phyloP scores from a whole-genome alignment of 345 rosid species.

The Acer negundo region DNA sequence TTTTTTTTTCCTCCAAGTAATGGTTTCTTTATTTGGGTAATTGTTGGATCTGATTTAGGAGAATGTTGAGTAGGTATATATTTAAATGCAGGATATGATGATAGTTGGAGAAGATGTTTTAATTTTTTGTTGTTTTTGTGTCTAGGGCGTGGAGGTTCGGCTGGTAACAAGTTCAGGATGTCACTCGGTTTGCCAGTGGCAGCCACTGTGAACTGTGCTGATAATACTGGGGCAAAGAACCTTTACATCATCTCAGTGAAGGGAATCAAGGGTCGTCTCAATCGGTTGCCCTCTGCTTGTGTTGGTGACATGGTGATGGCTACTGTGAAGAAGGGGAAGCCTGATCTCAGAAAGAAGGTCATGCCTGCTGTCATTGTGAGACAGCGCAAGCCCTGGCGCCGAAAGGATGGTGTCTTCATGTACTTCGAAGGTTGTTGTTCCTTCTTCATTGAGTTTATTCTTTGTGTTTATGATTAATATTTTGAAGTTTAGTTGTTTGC shows the following conservation, averaged over 20 bases:
- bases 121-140: not conserved
- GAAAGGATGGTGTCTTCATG: constrained; percentile 98
- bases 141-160: constrained; percentile 89
- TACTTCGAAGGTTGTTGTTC: constrained; percentile 68
- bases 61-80: not conserved
- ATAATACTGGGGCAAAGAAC: constrained; percentile 95
- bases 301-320: constrained; percentile 99
- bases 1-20: not conserved
- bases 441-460: not conserved
- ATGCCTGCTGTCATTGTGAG: constrained; percentile 94
- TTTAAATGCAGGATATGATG: not conserved
- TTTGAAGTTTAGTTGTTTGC: not conserved
- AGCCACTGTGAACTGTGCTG: constrained; percentile 97
- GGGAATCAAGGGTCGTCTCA: constrained; percentile 90
- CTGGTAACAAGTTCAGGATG: constrained; percentile 96
- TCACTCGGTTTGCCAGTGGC: constrained; percentile 98
- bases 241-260: constrained; percentile 93
- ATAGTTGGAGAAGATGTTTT: not conserved
- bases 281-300: constrained; percentile 89
- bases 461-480: not conserved
- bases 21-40: not conserved
- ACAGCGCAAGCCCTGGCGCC: constrained; percentile 96
- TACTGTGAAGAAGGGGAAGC: constrained; percentile 92
- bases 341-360: constrained; percentile 93
- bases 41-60: not conserved